Evolutionary conservation across 495 filamentous ascomycete species (phyloP).

Genomic region (Hypoxylon lienhwacheense): DNA sequence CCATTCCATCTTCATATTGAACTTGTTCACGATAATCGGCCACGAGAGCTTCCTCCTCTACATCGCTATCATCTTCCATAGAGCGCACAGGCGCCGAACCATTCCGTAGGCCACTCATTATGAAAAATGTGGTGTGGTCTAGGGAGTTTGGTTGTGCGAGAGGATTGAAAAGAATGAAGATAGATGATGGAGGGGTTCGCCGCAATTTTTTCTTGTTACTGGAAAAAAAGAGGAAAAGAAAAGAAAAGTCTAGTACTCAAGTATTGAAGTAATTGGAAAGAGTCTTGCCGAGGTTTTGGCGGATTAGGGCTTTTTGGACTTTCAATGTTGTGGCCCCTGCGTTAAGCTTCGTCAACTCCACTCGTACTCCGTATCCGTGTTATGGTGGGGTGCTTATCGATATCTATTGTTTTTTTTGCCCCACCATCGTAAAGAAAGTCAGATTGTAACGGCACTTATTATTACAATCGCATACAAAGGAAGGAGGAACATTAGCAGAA

Average conservation of each 20-base stretch:
- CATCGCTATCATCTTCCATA: constrained; percentile 81
- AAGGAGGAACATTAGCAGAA: no score
- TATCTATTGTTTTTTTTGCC: constrained; percentile 25
- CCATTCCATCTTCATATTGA: constrained; percentile 81
- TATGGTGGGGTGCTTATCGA: constrained; percentile 17
- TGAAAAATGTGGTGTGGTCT: constrained; percentile 23
- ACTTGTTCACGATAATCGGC: constrained; percentile 95
- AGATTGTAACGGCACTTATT: constrained; percentile 3
- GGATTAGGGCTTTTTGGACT: constrained; percentile 39
- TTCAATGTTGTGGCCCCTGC: constrained; percentile 20
- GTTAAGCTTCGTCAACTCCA: no score
- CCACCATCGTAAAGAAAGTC: constrained; percentile 15
- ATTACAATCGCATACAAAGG: constrained; percentile 11
- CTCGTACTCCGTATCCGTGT: background rate
- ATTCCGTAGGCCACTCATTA: constrained; percentile 57
- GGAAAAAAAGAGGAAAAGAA: constrained; percentile 8
- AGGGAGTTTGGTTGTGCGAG: constrained; percentile 13
- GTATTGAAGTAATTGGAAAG: constrained; percentile 8
- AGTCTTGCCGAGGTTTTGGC: constrained; percentile 35
- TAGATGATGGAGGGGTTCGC: constrained; percentile 31
- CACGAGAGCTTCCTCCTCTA: constrained; percentile 90
- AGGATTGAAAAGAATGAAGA: constrained; percentile 9
- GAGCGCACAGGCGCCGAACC: constrained; percentile 54
- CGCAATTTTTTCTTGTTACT: constrained; percentile 34
- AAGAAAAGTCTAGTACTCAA: no score